Evolutionary conservation across 23 red algal species (phyloP), one percentile per base, ranked within the genome.

Genomic region (Chondrus crispus): DNA sequence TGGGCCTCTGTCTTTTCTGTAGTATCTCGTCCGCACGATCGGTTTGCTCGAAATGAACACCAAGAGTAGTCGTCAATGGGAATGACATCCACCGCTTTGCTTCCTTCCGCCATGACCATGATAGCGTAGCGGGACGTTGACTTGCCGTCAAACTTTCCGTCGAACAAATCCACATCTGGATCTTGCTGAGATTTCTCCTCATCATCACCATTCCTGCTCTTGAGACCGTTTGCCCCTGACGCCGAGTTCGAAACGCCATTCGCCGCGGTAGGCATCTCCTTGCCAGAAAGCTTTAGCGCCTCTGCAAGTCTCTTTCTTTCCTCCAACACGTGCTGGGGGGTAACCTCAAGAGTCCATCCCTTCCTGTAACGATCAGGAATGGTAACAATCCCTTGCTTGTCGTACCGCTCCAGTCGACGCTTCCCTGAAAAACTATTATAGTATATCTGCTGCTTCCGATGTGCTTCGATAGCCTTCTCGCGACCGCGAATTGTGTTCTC

Each of bases 1-100:
- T 32, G 60, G 18, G 60, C 60, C 60, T 66, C 60, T 19, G 35
- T 32, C 26, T 22, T 32, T 66, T 66, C 60, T n/a, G 26, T 32
- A 19, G 26, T 32, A 66, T 7, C 9, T 9, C 8, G 26, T 9
- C 18, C 60, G 9, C 35, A 32, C 26, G 60, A 22, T 10, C 44
- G 71, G 38, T 89, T 66, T 46, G 85, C 85, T 30, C 85, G 85
- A 47, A 89, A 89, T 12, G 72, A 71, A 46, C 74, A 89, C 85
- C 68, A 78, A 16, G 85, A 14, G 5, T 49, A 72, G 4, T 89
- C 85, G 24, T 79, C 85, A 30, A 89, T 66, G 5, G 85, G 85
- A 11, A 72, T 22, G 5, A 89, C 85, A 12, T 89, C 85, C 49
- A 89, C 72, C 3, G 72, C 41, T 77, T 43, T 89, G 40, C 69